Conservation (phyloP, 2,329 filamentous ascomycete species). For the Apiospora malaysiana region DNA sequence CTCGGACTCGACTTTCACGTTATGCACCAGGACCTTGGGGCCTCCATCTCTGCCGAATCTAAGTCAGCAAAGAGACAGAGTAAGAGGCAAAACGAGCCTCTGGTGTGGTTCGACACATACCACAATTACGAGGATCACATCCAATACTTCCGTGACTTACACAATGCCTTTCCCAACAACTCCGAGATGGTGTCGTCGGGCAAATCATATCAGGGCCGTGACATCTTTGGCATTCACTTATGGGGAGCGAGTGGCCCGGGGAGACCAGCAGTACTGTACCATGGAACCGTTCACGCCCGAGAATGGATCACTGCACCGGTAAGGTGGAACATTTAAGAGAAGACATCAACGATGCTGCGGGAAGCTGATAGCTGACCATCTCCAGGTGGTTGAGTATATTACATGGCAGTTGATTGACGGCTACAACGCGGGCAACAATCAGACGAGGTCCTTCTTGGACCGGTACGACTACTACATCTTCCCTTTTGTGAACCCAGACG, state of each 20-base stretch:
- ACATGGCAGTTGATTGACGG: constrained; percentile 50
- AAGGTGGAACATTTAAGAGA: constrained; percentile 50
- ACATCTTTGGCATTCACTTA: constrained; percentile 64
- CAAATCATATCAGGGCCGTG: constrained; percentile 49
- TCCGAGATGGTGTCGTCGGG: constrained; percentile 54
- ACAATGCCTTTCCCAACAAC: constrained; percentile 48
- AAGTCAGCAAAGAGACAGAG: constrained; percentile 16
- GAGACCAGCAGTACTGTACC: constrained; percentile 55
- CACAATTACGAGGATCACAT: constrained; percentile 57
- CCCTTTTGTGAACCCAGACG: constrained; percentile 67
- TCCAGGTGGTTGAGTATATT: constrained; percentile 52
- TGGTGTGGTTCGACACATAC: constrained; percentile 56
- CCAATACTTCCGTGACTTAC: constrained; percentile 50
- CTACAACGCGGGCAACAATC: constrained; percentile 44
- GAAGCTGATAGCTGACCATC: background rate
- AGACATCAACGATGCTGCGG: background rate
- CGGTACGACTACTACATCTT: constrained; percentile 70
- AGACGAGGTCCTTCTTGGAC: constrained; percentile 52
- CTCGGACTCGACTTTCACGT: constrained; percentile 39
- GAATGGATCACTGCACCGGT: constrained; percentile 61
- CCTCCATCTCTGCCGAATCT: constrained; percentile 39
- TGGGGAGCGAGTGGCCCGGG: constrained; percentile 51
- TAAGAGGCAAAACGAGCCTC: constrained; percentile 36
- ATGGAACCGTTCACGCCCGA: constrained; percentile 58
- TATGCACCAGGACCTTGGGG: constrained; percentile 39